Base-by-base conservation (phyloP, 2,329 filamentous ascomycete genomes). In the Claviceps monticola region DNA sequence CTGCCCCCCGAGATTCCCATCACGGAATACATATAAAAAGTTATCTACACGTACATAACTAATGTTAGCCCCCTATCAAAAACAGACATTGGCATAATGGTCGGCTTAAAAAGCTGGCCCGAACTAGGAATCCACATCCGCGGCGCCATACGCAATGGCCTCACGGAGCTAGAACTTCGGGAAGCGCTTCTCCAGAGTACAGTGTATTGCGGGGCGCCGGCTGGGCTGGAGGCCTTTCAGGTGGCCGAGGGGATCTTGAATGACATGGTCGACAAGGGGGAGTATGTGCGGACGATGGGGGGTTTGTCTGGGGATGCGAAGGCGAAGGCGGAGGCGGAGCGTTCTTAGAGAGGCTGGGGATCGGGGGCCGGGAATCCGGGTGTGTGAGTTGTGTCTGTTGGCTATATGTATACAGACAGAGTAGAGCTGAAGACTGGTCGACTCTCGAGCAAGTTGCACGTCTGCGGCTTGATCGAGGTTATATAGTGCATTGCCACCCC, bases 41-140 rank as follows among this genome's bases (percentile, higher is more conserved):
- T 7, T 26, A 26, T 26, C 7, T 7, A 26, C 2, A 8, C 23
- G 6, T 26, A 8, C 2, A 26, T 8, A 8, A 8, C 26, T 29
- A 29, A 29, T 7, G 3, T 8, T 8, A 8, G 26, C 2, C 26
- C 26, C 26, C 7, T 8, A 2, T 3, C 7, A 8, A 9, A 29
- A 2, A 5, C 47, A 50, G 48, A 50, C 9, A 44, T 84, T 44
- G 79, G 74, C 39, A 82, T 84, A 74, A 68, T 84, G 46, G 78
- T 76, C 62, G 78, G 77, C 1, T 64, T 82, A 56, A 82, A 82
- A 56, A 70, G 75, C 16, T 70, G 69, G 36, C 71, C 74, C 0
- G 81, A 84, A 59, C 68, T 84, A 46, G 79, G 68, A 0, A 71
- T 81, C 2, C 81, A 84, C 60, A 69, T 80, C 14, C 70, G 79